Evolutionary conservation across 2,329 filamentous ascomycete species (phyloP), one percentile per base, ranked within the genome.

Genomic region (Fusarium sp.): DNA sequence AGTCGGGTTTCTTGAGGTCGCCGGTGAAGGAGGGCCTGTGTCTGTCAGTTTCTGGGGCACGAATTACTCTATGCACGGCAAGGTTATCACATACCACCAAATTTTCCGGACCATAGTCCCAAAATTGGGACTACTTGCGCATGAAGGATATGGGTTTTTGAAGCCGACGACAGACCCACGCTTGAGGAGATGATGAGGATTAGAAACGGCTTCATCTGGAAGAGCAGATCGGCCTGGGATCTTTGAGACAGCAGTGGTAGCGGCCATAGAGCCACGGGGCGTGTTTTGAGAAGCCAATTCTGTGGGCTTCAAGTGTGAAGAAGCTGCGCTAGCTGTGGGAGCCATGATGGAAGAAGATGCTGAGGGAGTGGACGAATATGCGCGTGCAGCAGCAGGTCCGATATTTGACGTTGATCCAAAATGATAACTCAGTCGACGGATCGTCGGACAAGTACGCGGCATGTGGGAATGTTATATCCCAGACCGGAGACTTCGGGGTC

Each of bases 91-190:
- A 16, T 72, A 83, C 83, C 77, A 79, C 25, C 82, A 19, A 4
- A 83, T 72, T n/a, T 76, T 77, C 26, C 65, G 67, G 1, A 80
- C 13, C 8, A 79, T 74, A 18, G 71, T 72, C 11, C 55, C 41
- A 3, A 77, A 53, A 28, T 49, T 64, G 23, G 71, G 61, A 16
- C 61, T 66, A 31, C 71, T 71, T 18, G 39, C 75, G 58, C 77
- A 84, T 0, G 85, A 88, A n/a, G 84, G 81, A 53, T 88, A 81
- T 0, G 83, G 82, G 65, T 88, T 88, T 60, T 78, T 78, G 75
- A 88, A 88, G 62, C 81, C 80, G 48, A 80, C 74, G 21, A 81
- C 68, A 25, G 64, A 72, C 43, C 84, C 84, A 43, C 78, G 68
- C 52, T 77, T 78, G 61, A 82, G 77, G 51, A 86, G 74, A 63